Base-by-base conservation (phyloP, 2,329 filamentous ascomycete species). In the Colletotrichum paranaense region DNA sequence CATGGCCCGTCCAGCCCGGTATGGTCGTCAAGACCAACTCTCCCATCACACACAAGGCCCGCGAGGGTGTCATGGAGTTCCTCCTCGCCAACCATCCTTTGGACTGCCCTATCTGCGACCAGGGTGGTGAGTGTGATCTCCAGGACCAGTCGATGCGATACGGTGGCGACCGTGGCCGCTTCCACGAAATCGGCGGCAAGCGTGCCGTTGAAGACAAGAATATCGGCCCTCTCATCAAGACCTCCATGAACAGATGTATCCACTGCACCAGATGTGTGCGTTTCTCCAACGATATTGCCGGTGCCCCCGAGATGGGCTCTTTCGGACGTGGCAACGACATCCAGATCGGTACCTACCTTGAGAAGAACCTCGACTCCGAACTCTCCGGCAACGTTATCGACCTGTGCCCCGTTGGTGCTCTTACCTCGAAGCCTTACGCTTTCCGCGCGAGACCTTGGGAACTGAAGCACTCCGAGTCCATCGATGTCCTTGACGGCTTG, bases 21-120 rank as follows among this genome's bases (percentile, higher is more conserved):
- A 99, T 99, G 97, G 95, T 98, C 65, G 97, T 99, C 80, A 98
- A 98, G 91, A 99, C 97, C 76, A 95, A 98, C 86, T 98, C 97
- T 70, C 94, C 96, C 56, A 90, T 98, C 76, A 93, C 95, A 79
- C 97, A 99, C 89, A 99, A 99, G 88, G 97, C 97, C 78, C 92
- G 97, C 81, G 97, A 99, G 88, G 97, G 97, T 82, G 95, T 99
- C 64, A 99, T 98, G 97, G 97, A 99, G 83, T 99, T 99, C 80
- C 87, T 99, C 77, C 91, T 99, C 75, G 95, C 96, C 79, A 98
- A 98, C 84, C 95, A 98, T 83, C 95, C 95, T 62, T 90, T 98
- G 77, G 95, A 98, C 86, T 98, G 96, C 87, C 95, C 95, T 62
- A 95, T 99, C 82, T 99, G 97, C 88, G 97, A 99, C 85, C 97